Evolutionary conservation across 371 early-diverging fungal genomes (phyloP), one percentile per base, ranked within the genome.

Genomic region (Thermomucor indicae-seudaticae): DNA sequence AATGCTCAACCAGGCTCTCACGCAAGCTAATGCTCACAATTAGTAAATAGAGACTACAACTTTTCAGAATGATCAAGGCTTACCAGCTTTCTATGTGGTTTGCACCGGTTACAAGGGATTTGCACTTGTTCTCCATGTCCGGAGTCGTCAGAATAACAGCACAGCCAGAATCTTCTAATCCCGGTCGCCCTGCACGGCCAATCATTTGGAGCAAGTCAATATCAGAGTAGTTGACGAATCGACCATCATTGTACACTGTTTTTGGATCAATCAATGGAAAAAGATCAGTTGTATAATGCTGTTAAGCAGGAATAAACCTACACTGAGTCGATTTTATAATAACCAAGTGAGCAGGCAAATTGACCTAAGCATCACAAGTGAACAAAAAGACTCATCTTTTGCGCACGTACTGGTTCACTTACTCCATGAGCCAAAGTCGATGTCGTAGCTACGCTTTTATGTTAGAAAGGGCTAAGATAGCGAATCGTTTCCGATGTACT

Each of bases 361-460:
- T 97, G 38, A 96, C 71, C 76, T 76, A 53, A 10, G 45, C 25
- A 11, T n/a, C 6, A 39, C 14, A 4, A 44, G 30, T 47, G n/a
- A 35, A 19, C 34, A 20, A 47, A 4, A 8, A 16, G 29, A 14
- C 20, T 34, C 7, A n/a, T 0, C 4, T 4, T 5, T 45, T 2
- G 19, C 24, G 17, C 17, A 6, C 14, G 32, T 16, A 4, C 6
- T n/a, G n/a, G n/a, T n/a, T n/a, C 16, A 48, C 51, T 38, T 67
- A 80, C 93, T 4, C 98, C 98, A 53, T 92, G 88, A 17, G 95
- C 93, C 22, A 97, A 70, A 0, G 98, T 97, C 5, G 91, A 84
- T 7, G 96, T 96, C 1, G 89, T 80, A 46, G 84, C 83, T 83
- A 57, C n/a, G 31, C 29, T 1, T 17, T 16, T 38, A 24, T 22